Percentiles rank a stretch among this genome's conserved stretches.
These are phyloP conservation scores for Eucalyptus leucophloia DNA, from an alignment of 345 rosid species.

Conservation along the genomic window DNA sequence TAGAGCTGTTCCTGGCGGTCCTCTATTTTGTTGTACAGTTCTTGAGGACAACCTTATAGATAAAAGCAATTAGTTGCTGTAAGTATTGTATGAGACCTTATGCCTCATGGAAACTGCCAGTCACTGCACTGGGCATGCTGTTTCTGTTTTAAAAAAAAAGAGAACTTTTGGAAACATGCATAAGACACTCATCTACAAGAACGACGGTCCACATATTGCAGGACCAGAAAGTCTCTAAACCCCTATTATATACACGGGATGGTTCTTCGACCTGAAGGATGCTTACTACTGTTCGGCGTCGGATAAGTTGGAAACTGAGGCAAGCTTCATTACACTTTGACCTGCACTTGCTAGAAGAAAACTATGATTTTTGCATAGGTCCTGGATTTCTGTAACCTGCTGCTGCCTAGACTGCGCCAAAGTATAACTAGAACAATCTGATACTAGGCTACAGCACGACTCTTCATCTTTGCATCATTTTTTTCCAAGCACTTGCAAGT, in stretches of 20 bases:
- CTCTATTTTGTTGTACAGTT: constrained; percentile 79
- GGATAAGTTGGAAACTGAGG: neutral
- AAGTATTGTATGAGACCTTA: neutral
- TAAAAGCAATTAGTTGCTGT: neutral
- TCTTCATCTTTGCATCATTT: neutral
- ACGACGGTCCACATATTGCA: neutral
- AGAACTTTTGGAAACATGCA: neutral
- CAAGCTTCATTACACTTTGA: neutral
- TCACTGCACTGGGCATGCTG: neutral
- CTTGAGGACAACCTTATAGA: constrained; percentile 59
- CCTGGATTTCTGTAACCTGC: neutral
- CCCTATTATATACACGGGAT: neutral
- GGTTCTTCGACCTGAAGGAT: neutral
- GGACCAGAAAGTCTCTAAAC: neutral
- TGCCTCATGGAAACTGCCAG: neutral
- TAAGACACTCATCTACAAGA: neutral
- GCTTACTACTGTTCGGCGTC: neutral
- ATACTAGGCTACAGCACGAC: neutral
- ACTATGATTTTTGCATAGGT: neutral
- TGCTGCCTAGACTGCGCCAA: neutral
- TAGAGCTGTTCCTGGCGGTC: constrained; percentile 62
- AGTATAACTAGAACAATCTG: neutral
- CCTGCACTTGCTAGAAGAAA: neutral
- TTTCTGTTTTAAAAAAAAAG: neutral
- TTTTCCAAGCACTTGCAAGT: neutral